Percentiles rank a stretch among this genome's conserved stretches.
Conservation (phyloP, 139 green algal species). For the Asterochloris sp. region DNA sequence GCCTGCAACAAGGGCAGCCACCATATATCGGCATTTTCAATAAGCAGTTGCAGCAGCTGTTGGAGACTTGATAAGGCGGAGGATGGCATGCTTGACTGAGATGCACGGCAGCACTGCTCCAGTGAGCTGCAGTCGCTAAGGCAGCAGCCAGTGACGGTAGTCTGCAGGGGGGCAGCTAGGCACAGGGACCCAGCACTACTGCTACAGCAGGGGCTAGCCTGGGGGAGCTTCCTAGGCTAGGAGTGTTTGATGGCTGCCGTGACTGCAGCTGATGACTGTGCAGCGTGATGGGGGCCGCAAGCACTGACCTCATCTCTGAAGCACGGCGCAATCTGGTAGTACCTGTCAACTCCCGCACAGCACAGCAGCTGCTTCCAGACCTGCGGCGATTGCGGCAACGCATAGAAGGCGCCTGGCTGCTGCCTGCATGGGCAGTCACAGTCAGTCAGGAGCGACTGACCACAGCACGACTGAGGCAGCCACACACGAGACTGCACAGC, state of each 20-base stretch:
- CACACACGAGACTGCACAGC: too few relatives aligned
- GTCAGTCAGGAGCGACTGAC: too few relatives aligned
- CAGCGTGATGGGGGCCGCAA: background rate
- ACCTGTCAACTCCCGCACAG: constrained; percentile 92
- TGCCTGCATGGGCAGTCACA: constrained; percentile 26
- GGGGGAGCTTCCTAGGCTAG: too few relatives aligned
- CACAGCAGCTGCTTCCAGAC: constrained; percentile 99
- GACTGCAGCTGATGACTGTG: background rate
- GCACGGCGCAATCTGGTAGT: constrained; percentile 84
- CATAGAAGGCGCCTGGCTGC: constrained; percentile 83
- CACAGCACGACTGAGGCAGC: too few relatives aligned
- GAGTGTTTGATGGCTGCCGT: too few relatives aligned
- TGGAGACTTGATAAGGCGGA: background rate
- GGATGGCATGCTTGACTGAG: too few relatives aligned
- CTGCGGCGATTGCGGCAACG: constrained; percentile 95
- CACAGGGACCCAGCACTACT: too few relatives aligned
- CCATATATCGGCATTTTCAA: constrained; percentile 29
- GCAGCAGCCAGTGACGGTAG: too few relatives aligned
- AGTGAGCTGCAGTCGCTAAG: too few relatives aligned
- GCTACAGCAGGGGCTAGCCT: too few relatives aligned
- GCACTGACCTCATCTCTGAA: constrained; percentile 85
- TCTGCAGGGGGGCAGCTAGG: too few relatives aligned
- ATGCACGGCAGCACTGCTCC: too few relatives aligned
- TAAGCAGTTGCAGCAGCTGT: background rate
- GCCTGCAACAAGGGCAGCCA: background rate